Base-by-base conservation (phyloP, 768 basidiomycete genomes). In the Stropharia rugosoannulata region DNA sequence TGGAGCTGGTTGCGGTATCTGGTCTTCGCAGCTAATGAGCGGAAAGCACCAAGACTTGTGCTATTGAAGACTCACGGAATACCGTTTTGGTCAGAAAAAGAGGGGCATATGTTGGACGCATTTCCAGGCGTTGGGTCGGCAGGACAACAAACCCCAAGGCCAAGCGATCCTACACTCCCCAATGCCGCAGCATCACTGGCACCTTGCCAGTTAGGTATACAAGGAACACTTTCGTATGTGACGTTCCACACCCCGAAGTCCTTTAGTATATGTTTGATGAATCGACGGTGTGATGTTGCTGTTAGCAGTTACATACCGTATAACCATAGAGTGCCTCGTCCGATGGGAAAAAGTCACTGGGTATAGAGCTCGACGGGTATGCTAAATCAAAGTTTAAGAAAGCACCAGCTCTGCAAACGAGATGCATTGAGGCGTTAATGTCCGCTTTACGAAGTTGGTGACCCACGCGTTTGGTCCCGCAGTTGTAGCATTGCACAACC, bases 201-300 rank as follows among this genome's bases (percentile, higher is more conserved):
- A 8, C 92, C 92, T 36, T 75, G 69, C 92, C 91, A 93, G 50
- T 80, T 68, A 3, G 73, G 57, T 2, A 79, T 54, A 63, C 91
- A 93, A 29, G 83, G 70, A 9, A 92, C 83, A 27, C 71, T 75
- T 61, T 83, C 70, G 66, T 93, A 93, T 15, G 78, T 84, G 63
- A 90, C 75, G 62, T 92, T 91, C 91, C 92, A 94, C 16, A 93
- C 83, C 48, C 92, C 90, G 73, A 93, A 93, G 64, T 93, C 92
- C 87, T 89, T 42, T 43, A 27, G 44, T 16, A 16, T 45, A 54
- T 16, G 9, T 45, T 27, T 32, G 27, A 51, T 49, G 19, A 47
- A 37, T 48, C 22, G 25, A 51, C 27, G 44, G 38, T 41, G 16
- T 13, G 19, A 12, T 5, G 18, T 9, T 11, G 27, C 15, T 7